Base-by-base conservation (phyloP, 345 rosid species). In the Brassica incana region DNA sequence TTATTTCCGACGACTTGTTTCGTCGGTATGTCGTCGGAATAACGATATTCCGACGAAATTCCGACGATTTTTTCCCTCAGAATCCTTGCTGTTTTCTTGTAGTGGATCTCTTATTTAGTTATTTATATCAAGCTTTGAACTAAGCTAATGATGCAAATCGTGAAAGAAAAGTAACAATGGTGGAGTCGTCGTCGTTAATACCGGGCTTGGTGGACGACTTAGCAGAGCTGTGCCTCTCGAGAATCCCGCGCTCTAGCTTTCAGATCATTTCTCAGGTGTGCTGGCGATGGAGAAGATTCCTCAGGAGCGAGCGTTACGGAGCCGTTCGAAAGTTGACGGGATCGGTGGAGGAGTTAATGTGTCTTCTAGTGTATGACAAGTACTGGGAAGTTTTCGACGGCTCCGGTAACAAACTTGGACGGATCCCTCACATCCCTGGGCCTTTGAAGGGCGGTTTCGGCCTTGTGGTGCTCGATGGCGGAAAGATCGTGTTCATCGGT, bases 121-220 rank as follows among this genome's bases (percentile, higher is more conserved):
- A 27, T 27, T 27, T 27, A 27, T 40, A 40, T 9, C 14, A 45
- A 11, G 12, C 0, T 45, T 45, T 45, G 4, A 40, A 9, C 14
- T 11, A 11, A 11, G 1, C 52, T 45, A 45, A 45, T 45, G 14
- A 12, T 45, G n/a, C n/a, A 38, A 38, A 11, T 11, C 48, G 30
- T 27, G 12, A 10, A 18, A 29, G 3, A 32, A 5, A 27, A 25
- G 0, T 6, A 12, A 69, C 30, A 27, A 66, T 67, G 69, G 38
- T 3, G 30, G 3, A 2, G 15, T 50, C 9, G 4, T 27, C 30
- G 30, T 27, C 73, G 56, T 67, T 79, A 73, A 73, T 95, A 50
- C 97, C 97, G 0, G 97, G 99, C 45, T 81, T 95, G 75, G 86
- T 92, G 2, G 97, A 92, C 72, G 99, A 95, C 56, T 91, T 88